Evolutionary conservation across 2,329 filamentous ascomycete genomes (phyloP), one percentile per base, ranked within the genome.

Genomic region (Hymenotorrendiella dingleyae): DNA sequence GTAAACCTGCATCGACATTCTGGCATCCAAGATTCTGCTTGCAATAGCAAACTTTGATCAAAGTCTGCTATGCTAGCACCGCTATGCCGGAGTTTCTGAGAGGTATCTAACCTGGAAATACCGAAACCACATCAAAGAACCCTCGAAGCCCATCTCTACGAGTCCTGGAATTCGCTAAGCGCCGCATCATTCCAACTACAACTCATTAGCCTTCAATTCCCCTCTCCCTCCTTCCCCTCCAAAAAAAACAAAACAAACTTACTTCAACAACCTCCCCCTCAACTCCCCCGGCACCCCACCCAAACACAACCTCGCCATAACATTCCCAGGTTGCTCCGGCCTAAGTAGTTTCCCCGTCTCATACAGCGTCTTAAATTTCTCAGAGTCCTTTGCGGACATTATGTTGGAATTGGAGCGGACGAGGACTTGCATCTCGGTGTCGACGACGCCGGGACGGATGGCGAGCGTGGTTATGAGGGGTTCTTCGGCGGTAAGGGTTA

Each of bases 381-480:
- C 64, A 19, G 70, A 69, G 53, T 82, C 74, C 40, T 71, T 70
- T 16, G 66, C 65, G 51, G 77, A 74, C 74, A 86, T 78, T 12
- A 65, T 66, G 21, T 67, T 70, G 6, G 74, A 70, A 62, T 93
- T 84, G 45, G 80, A 81, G 38, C 93, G 73, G 44, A 98, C 76
- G 44, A 84, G 76, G n/a, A 73, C 73, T 62, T 95, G 90, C 90
- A 96, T 96, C 39, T 83, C 83, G 0, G 90, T 96, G 59, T 95
- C 85, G 6, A 94, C 84, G 34, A 86, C 79, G 2, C 90, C 90
- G 0, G 90, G 90, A 4, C 82, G 73, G 24, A 96, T 69, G 0
- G 86, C 73, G 0, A 95, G 66, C 10, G 78, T 81, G 0, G 77
- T 85, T 33, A 95, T 79, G 11, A 81, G 72, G 1, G 83, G 80